These are phyloP conservation scores for Tympanopsis confertula DNA, from an alignment of 2,329 filamentous ascomycete genomes.

Conservation along the genomic window DNA sequence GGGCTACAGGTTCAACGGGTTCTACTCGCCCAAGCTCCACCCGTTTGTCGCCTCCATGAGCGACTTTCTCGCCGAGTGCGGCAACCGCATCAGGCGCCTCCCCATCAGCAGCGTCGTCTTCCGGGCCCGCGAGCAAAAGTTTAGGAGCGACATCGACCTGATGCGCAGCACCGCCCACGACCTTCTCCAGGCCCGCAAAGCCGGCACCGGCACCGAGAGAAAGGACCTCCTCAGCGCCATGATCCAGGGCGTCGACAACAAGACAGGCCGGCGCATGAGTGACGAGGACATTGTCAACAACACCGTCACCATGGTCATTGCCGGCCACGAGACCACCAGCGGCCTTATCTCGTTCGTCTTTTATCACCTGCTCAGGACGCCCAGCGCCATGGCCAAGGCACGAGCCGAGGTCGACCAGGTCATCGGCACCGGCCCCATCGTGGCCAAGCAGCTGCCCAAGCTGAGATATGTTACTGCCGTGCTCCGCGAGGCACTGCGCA, in stretches of 20 bases:
- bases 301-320: constrained; percentile 62
- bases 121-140: constrained; percentile 28
- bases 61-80: constrained; percentile 45
- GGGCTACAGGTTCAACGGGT: constrained; percentile 64
- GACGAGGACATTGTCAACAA: constrained; percentile 57
- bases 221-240: constrained; percentile 63
- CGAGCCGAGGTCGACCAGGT: constrained; percentile 59
- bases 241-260: constrained; percentile 50
- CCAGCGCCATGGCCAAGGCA: constrained; percentile 43
- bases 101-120: constrained; percentile 35
- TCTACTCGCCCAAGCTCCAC: constrained; percentile 57
- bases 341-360: constrained; percentile 55
- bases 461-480: constrained; percentile 56
- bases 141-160: constrained; percentile 37
- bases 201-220: constrained; percentile 35
- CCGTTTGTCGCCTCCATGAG: constrained; percentile 61
- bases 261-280: constrained; percentile 52
- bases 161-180: constrained; percentile 43
- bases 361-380: constrained; percentile 53
- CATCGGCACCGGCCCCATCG: constrained; percentile 43
- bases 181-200: constrained; percentile 46
- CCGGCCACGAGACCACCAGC: constrained; percentile 62
- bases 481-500: constrained; percentile 53
- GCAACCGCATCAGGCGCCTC: constrained; percentile 33
- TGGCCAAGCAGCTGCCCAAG: constrained; percentile 47